These are phyloP conservation scores for Pythium vanterpoolii DNA, from an alignment of 352 stramenopile species.

Conservation along the genomic window DNA sequence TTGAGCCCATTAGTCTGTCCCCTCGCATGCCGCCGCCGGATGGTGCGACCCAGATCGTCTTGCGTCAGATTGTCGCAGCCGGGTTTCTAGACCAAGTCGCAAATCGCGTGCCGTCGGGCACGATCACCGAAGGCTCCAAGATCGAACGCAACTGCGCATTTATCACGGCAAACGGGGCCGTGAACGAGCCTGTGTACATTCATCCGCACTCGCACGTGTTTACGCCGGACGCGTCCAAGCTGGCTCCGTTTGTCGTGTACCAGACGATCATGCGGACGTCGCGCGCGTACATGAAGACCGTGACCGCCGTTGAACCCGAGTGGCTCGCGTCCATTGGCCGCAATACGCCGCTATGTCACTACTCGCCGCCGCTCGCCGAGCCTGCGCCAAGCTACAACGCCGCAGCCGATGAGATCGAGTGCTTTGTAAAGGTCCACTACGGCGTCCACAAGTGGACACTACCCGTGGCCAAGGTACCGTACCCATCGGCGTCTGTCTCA, in stretches of 20 bases:
- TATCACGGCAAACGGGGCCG: slow-evolving; percentile 45
- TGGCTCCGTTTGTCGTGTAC: slow-evolving; percentile 76
- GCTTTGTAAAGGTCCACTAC: slow-evolving; percentile 76
- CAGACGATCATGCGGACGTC: slow-evolving; percentile 74
- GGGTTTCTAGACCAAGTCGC: slow-evolving; percentile 85
- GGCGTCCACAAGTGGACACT: slow-evolving; percentile 66
- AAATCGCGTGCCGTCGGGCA: slow-evolving; percentile 61
- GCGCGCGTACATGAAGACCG: slow-evolving; percentile 95
- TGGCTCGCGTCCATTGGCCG: slow-evolving; percentile 92
- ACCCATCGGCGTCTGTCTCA: slow-evolving; percentile 19
- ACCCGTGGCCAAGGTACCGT: slow-evolving; percentile 53
- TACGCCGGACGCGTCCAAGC: slow-evolving; percentile 56
- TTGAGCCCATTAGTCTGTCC: slow-evolving; percentile 40
- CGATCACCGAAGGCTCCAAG: slow-evolving; percentile 76
- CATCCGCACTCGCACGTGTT: slow-evolving; percentile 84
- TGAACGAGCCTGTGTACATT: slow-evolving; percentile 80
- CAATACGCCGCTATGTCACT: slow-evolving; percentile 70
- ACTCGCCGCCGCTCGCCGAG: slow-evolving; percentile 53
- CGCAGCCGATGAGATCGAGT: slow-evolving; percentile 63
- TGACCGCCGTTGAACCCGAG: slow-evolving; percentile 96
- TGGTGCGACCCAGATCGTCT: slow-evolving; percentile 45
- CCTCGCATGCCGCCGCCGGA: slow-evolving; percentile 70
- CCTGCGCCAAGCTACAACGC: slow-evolving; percentile 60
- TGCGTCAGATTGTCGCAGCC: slow-evolving; percentile 75
- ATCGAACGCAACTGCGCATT: slow-evolving; percentile 84